Evolutionary conservation across 306 rosid species (phyloP).

Genomic region (Citrullus mucosospermus): DNA sequence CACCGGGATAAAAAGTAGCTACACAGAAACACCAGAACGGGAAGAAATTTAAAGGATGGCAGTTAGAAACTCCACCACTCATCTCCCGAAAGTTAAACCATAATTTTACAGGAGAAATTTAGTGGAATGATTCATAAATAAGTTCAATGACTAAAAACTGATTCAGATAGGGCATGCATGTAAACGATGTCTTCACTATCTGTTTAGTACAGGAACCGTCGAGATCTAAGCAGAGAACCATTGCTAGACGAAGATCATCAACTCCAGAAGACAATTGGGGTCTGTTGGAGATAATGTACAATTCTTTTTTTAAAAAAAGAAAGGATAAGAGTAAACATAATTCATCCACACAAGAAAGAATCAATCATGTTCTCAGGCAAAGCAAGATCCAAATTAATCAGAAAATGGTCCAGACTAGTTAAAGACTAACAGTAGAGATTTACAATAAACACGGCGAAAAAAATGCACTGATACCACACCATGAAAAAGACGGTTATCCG

Average conservation of each 20-base stretch:
- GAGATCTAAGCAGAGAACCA: constrained; percentile 22
- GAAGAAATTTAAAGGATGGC: constrained; percentile 9
- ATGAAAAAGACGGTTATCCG: not conserved
- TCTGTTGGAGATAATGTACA: not conserved
- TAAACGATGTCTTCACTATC: not conserved
- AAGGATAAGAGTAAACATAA: not conserved
- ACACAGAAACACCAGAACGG: not conserved
- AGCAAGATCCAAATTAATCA: constrained; percentile 3
- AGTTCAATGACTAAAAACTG: not conserved
- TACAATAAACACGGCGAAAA: not conserved
- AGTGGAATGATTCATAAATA: not conserved
- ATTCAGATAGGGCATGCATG: not conserved
- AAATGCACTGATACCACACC: not conserved
- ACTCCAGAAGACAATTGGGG: not conserved
- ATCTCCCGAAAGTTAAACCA: not conserved
- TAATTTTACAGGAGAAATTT: not conserved
- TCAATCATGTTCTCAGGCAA: not conserved
- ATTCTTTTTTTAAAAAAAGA: not conserved
- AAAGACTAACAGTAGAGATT: not conserved
- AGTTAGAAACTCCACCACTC: not conserved
- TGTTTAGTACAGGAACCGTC: not conserved
- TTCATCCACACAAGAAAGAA: not conserved
- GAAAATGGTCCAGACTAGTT: constrained; percentile 9
- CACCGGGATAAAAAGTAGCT: constrained; percentile 8
- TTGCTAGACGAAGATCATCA: constrained; percentile 13